Evolutionary conservation across 306 rosid genomes (phyloP).

Genomic region (Carpinus viminea): DNA sequence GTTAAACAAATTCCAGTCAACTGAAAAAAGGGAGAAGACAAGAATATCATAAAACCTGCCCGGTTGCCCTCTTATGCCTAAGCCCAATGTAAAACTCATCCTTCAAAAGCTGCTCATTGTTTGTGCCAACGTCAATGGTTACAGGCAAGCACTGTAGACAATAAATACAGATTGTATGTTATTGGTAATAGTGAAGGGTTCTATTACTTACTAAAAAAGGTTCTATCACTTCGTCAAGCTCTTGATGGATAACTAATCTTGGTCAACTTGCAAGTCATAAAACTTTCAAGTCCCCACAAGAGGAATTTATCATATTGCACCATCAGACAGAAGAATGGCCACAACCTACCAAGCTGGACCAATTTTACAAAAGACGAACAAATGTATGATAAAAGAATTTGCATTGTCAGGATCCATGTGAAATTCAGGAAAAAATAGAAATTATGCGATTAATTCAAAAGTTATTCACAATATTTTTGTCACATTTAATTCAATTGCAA

Average conservation of each 20-base stretch:
- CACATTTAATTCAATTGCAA: neutral
- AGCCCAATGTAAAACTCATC: constrained; percentile 94
- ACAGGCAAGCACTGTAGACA: constrained; percentile 87
- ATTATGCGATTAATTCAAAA: neutral
- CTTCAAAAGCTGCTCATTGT: constrained; percentile 80
- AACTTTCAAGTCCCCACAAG: neutral
- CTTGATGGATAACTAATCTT: neutral
- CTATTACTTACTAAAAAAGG: neutral
- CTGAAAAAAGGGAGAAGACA: neutral
- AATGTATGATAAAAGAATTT: neutral
- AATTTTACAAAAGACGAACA: neutral
- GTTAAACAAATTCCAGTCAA: neutral
- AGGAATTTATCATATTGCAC: neutral
- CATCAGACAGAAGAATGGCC: neutral
- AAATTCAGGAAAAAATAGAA: neutral
- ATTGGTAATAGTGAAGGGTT: neutral
- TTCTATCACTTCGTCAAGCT: neutral
- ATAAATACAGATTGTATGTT: constrained; percentile 18
- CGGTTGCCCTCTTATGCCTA: constrained; percentile 79
- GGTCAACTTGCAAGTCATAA: neutral
- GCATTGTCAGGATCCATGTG: neutral
- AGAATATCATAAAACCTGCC: constrained; percentile 57
- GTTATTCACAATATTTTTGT: neutral
- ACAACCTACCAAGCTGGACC: neutral
- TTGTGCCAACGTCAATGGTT: constrained; percentile 95